A percentile compares a stretch with the other conserved stretches of the same genome.
phyloP scores from a whole-genome alignment of 139 green algal species.

The Haematococcus lacustris region DNA sequence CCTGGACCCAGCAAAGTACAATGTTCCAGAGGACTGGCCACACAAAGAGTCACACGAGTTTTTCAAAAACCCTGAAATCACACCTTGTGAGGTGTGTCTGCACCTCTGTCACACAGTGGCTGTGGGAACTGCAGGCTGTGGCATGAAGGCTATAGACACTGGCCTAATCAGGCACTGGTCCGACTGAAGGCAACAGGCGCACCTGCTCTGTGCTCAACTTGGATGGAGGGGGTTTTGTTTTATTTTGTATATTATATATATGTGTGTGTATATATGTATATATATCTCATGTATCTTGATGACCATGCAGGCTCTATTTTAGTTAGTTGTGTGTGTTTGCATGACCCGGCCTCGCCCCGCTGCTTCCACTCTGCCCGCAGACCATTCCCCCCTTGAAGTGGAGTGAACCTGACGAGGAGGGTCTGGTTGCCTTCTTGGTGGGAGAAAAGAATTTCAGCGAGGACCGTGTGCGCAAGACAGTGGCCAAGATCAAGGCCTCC shows the following conservation, averaged over 20 bases:
- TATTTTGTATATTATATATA: too few relatives aligned
- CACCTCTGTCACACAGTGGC: too few relatives aligned
- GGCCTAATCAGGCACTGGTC: too few relatives aligned
- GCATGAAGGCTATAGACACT: too few relatives aligned
- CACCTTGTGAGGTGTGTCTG: conserved; percentile 15
- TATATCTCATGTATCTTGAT: too few relatives aligned
- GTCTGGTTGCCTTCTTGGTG: conserved; percentile 85
- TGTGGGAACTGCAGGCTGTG: too few relatives aligned
- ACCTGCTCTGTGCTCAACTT: too few relatives aligned
- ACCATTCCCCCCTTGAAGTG: conserved; percentile 75
- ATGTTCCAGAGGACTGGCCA: conserved; percentile 74
- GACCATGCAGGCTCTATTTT: too few relatives aligned
- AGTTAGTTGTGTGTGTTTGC: too few relatives aligned
- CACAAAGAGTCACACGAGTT: conserved; percentile 75
- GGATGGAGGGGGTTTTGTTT: too few relatives aligned
- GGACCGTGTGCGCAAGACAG: conserved; percentile 67
- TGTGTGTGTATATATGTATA: too few relatives aligned
- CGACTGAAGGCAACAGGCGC: too few relatives aligned
- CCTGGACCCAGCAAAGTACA: conserved; percentile 52
- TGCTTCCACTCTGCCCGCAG: conserved; percentile 4
- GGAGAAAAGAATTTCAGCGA: conserved; percentile 91
- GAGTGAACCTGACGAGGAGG: conserved; percentile 82
- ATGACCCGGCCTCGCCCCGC: neutral
- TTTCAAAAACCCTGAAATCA: conserved; percentile 60
- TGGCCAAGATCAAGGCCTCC: conserved; percentile 55